These are phyloP conservation scores for Leccinum ochraceum DNA, from an alignment of 768 basidiomycete genomes.

Conservation along the genomic window DNA sequence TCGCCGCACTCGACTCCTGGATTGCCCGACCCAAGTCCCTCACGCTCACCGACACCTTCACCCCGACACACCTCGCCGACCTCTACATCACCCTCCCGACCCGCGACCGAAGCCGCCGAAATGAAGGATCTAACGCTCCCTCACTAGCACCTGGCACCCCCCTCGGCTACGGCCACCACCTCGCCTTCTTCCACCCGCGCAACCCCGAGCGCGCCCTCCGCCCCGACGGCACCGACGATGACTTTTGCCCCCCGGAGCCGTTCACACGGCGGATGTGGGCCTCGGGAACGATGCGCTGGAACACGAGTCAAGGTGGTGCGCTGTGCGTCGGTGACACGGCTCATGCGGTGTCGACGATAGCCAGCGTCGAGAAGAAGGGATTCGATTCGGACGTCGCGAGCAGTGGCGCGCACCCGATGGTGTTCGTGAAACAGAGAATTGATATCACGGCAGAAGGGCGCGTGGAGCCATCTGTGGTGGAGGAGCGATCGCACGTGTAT, in stretches of 20 bases:
- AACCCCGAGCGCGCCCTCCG: slow-evolving; percentile 57
- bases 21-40: slow-evolving; percentile 49
- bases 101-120: slow-evolving; percentile 55
- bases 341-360: slow-evolving; percentile 48
- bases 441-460: slow-evolving; percentile 48
- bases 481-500: slow-evolving; percentile 74
- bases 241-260: slow-evolving; percentile 70
- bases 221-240: slow-evolving; percentile 70
- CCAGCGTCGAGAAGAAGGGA: slow-evolving; percentile 60
- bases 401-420: slow-evolving; percentile 57
- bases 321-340: slow-evolving; percentile 57
- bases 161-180: slow-evolving; percentile 65
- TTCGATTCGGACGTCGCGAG: slow-evolving; percentile 42
- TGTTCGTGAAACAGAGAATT: slow-evolving; percentile 72
- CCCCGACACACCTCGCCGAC: slow-evolving; percentile 58
- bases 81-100: slow-evolving; percentile 73
- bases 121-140: slow-evolving; percentile 33
- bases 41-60: slow-evolving; percentile 49
- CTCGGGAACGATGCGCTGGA: slow-evolving; percentile 67
- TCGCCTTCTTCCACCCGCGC: slow-evolving; percentile 73
- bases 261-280: slow-evolving; percentile 86
- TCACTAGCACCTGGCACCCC: slow-evolving; percentile 42
- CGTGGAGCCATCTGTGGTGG: slow-evolving; percentile 49
- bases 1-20: slow-evolving; percentile 50
- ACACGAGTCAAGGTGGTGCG: slow-evolving; percentile 36